Conservation (phyloP, 306 rosid species). For the Erythrophleum fordii region DNA sequence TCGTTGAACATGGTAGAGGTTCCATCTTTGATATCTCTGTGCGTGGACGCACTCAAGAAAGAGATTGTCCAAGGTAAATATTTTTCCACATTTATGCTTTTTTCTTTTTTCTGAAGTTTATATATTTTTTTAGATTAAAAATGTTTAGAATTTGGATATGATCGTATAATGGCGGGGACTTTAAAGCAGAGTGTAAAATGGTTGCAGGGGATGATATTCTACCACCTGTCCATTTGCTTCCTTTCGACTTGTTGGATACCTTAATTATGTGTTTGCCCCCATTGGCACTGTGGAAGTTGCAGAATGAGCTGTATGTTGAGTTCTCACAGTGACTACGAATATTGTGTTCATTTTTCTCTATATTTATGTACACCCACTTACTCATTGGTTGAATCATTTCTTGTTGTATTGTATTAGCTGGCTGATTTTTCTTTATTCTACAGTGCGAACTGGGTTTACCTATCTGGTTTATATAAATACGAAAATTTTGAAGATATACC, state of each 20-base stretch:
- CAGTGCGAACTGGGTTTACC: not conserved
- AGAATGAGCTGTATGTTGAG: constrained; percentile 50
- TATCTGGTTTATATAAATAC: not conserved
- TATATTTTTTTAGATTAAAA: not conserved
- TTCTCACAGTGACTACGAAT: not conserved
- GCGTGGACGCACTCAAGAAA: constrained; percentile 49
- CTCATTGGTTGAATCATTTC: not conserved
- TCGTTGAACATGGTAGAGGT: constrained; percentile 45
- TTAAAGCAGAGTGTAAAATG: constrained; percentile 12
- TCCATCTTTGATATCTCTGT: constrained; percentile 63
- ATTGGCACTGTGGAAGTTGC: constrained; percentile 54
- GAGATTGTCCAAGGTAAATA: constrained; percentile 52
- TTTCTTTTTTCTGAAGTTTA: not conserved
- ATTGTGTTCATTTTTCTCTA: not conserved
- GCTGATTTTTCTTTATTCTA: not conserved
- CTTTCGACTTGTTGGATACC: constrained; percentile 52
- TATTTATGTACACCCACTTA: not conserved
- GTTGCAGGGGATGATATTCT: constrained; percentile 59
- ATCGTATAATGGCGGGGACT: not conserved
- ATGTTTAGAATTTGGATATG: not conserved
- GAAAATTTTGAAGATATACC: not conserved
- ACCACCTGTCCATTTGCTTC: constrained; percentile 52
- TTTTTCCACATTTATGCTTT: not conserved
- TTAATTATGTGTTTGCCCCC: constrained; percentile 62
- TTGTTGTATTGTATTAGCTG: not conserved